phyloP scores from a whole-genome alignment of 75 land plant genomes.

The Sequoia sempervirens region DNA sequence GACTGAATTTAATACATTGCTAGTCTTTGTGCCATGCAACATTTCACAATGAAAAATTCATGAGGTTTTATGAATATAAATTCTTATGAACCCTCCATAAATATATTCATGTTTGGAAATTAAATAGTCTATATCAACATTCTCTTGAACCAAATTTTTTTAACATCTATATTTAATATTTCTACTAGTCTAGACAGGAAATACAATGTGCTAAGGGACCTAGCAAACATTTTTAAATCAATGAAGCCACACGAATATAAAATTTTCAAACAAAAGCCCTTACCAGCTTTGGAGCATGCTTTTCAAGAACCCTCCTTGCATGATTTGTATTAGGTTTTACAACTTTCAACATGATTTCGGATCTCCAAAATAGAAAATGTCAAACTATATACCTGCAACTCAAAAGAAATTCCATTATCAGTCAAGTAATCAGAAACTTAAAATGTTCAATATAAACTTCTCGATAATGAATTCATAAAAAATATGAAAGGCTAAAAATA shows the following conservation, averaged over 20 bases:
- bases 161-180: background rate
- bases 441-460: background rate
- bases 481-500: background rate
- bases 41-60: background rate
- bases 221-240: background rate
- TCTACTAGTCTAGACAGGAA: no score
- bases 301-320: constrained; percentile 48
- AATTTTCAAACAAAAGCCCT: background rate
- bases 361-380: constrained; percentile 1
- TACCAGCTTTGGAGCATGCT: constrained; percentile 69
- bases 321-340: constrained; percentile 51
- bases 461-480: background rate
- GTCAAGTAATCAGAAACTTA: background rate
- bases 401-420: background rate
- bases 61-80: background rate
- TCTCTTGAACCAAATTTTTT: background rate
- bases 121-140: background rate
- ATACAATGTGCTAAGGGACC: background rate
- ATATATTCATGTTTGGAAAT: background rate
- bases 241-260: background rate
- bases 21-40: constrained; percentile 73
- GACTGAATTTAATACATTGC: constrained; percentile 50
- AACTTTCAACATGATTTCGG: constrained; percentile 36
- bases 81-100: background rate
- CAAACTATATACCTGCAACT: background rate